A percentile compares a stretch with the other conserved stretches of the same genome.
Evolutionary conservation across 768 basidiomycete genomes (phyloP).

Genomic region (Tulasnella sp.): DNA sequence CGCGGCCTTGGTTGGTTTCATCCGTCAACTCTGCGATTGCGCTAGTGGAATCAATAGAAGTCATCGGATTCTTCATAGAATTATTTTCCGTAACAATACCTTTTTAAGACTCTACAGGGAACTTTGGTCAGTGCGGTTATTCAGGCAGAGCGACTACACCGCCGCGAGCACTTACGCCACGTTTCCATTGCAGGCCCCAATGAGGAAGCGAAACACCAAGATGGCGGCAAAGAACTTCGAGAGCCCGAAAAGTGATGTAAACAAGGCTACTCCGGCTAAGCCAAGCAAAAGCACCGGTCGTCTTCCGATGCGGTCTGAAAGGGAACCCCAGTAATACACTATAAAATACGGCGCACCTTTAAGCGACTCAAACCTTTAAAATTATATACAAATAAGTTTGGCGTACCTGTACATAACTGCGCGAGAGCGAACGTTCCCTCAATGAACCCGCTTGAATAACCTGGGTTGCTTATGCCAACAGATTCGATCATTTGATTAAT

Average conservation of each 20-base stretch:
- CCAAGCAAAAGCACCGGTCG: constrained; percentile 34
- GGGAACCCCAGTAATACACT: constrained; percentile 42
- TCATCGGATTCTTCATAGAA: background rate
- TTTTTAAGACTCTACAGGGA: constrained; percentile 34
- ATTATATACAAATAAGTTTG: background rate
- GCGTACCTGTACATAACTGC: constrained; percentile 41
- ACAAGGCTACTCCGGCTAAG: constrained; percentile 40
- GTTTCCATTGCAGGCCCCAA: constrained; percentile 35
- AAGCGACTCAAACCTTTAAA: background rate
- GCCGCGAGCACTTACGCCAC: constrained; percentile 33
- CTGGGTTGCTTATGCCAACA: constrained; percentile 35
- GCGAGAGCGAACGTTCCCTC: constrained; percentile 45
- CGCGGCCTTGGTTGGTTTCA: constrained; percentile 38
- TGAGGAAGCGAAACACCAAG: constrained; percentile 34
- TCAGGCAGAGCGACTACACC: background rate
- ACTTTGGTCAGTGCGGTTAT: background rate
- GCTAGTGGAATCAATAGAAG: background rate
- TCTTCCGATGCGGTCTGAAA: constrained; percentile 42
- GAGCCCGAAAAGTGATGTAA: constrained; percentile 35
- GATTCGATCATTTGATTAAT: constrained; percentile 45
- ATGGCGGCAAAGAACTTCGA: constrained; percentile 29
- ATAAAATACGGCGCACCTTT: background rate
- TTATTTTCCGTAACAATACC: constrained; percentile 14
- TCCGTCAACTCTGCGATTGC: constrained; percentile 37
- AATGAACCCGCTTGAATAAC: constrained; percentile 46